Base-by-base conservation (phyloP, 345 rosid genomes). In the Physaria fendleri region DNA sequence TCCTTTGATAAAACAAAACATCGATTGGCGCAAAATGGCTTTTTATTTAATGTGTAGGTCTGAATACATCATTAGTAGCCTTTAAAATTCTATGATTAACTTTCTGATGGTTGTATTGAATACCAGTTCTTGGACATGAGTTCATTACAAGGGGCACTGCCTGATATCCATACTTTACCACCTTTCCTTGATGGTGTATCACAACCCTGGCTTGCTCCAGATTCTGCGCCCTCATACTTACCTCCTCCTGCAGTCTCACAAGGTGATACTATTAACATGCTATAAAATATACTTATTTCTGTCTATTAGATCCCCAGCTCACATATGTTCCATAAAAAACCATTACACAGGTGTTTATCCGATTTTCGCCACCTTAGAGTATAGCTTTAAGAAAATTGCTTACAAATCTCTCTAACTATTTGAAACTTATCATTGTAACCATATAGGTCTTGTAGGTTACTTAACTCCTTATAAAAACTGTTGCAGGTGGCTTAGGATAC, bases 101-200 rank as follows among this genome's bases (percentile, higher is more conserved):
- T 35, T 54, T 54, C n/a, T 28, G 11, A 28, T 46, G 52, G 34
- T 24, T 63, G 69, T 56, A 41, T 56, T 29, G 59, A 67, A 38
- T 60, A 55, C 49, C 86, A 93, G 99, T 85, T 87, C 81, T 37
- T 87, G 80, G 94, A 85, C 74, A 81, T 82, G 92, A 71, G 83
- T 66, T 78, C 92, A 25, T 53, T 89, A 62, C 91, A 89, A 63
- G 74, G 82, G 52, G 76, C 85, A 20, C 76, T 87, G 53, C 99
- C 99, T 2, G 72, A 73, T 68, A 62, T 71, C 37, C 79, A 80
- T 46, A 35, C 79, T 32, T 69, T 82, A 5, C 51, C 89, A 22
- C 25, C 71, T 59, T 80, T 83, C 73, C 65, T 73, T 59, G 71
- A 59, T 62, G 79, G 77, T 62, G 80, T 71, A 49, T 41, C 74